Evolutionary conservation across 2,329 filamentous ascomycete species (phyloP), one percentile per base, ranked within the genome.

Genomic region (Bipolaris oryzae): DNA sequence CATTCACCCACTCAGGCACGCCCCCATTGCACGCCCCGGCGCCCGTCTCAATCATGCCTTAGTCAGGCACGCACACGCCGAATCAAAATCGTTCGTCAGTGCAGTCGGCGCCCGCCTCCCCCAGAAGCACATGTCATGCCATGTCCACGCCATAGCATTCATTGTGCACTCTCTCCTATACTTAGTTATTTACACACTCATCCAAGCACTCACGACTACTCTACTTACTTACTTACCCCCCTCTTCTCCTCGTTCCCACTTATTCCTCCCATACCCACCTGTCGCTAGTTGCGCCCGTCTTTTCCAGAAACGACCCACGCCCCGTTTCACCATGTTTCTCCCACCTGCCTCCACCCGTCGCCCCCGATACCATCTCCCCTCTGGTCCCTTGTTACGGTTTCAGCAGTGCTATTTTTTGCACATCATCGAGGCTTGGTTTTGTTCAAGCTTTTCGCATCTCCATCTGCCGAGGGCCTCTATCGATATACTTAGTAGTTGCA

Each of bases 1-100:
- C 23, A 23, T 58, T 54, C 49, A 49, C 50, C 58, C 55, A 55
- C 58, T 54, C 60, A 50, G 47, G 58, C 60, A 53, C 58, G 56
- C 41, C 46, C 53, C 61, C 42, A 33, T 39, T 51, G 45, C 42
- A 53, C 34, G 23, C 53, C 51, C 45, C 39, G 41, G 41, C 50
- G 51, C 55, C 23, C 54, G 43, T 50, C 42, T 49, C 25, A 45
- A 31, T 31, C 55, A 45, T 50, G 34, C 37, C 35, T 20, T 45
- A 15, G 16, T 43, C 35, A n/a, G 21, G 13, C 43, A 15, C 41
- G 38, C 13, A n/a, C n/a, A n/a, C n/a, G n/a, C n/a, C 15, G 23
- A 25, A 7, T 20, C 7, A 10, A 44, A 44, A 13, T 16, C 42
- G 21, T 45, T 45, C 42, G 25, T 20, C 55, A 43, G 31, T 47